Evolutionary conservation across 2,329 filamentous ascomycete species (phyloP), one percentile per base, ranked within the genome.

Genomic region (Meredithiella fracta): DNA sequence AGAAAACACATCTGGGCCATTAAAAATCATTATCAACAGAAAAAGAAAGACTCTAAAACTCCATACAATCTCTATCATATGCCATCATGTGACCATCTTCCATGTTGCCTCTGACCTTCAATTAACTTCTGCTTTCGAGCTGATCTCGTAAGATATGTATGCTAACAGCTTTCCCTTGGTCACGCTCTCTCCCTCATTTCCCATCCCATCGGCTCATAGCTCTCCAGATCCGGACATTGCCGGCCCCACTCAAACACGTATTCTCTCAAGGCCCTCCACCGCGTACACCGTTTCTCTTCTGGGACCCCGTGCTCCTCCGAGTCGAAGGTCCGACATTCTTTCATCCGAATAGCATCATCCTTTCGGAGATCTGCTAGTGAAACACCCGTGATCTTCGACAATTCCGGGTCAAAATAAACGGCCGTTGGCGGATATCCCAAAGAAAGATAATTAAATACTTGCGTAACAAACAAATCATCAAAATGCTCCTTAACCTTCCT

Each of bases 381-480:
- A 5, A 94, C 80, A 8, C 77, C 74, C 31, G 83, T 85, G 57
- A 96, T 94, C 65, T 85, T 87, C 62, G 82, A 80, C 20, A 97
- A 73, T 70, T 97, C 91, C 9, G 82, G 77, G 64, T 97, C 91
- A 64, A 86, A 97, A 38, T 79, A 77, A 22, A 84, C 80, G 9
- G 90, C 91, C 63, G 89, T 80, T 34, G 86, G 83, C 2, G 91
- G 90, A 67, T 96, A 96, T 3, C 91, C 91, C 3, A 97, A 76
- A 0, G 88, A 94, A 15, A 97, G 75, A 67, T 97, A 97, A 67
- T 97, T 96, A 75, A 94, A 97, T 6, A 97, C 90, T 68, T 97
- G 91, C 0, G 90, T 95, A 56, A 96, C 80, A 66, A 96, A 95
- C 2, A 74, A 74, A 65, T 95, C 87, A 59, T 83, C 75, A 63